Percentiles rank a stretch among this genome's conserved stretches.
Evolutionary conservation across 352 stramenopile genomes (phyloP).

Genomic region (Globisporangium nodosum): DNA sequence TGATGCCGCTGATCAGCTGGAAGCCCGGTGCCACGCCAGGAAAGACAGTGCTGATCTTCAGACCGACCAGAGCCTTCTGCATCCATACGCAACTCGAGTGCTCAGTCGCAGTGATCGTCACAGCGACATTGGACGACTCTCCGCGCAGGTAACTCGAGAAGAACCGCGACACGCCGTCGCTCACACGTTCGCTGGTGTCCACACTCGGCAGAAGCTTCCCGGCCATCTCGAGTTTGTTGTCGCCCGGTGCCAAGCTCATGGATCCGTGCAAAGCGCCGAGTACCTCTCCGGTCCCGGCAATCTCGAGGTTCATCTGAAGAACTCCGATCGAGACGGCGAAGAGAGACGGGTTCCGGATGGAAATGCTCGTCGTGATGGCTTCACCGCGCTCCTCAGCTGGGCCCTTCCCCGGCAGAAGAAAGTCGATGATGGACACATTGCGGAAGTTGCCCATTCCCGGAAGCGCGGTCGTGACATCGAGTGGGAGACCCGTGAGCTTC

Average conservation of each 20-base stretch:
- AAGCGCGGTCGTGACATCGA: constrained; percentile 35
- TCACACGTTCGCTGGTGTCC: constrained; percentile 40
- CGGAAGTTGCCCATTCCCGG: constrained; percentile 62
- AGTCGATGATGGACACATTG: constrained; percentile 53
- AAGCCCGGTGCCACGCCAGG: constrained; percentile 52
- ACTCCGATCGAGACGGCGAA: constrained; percentile 62
- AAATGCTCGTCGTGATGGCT: constrained; percentile 49
- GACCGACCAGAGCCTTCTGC: constrained; percentile 44
- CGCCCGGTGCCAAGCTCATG: constrained; percentile 51
- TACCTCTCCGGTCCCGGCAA: constrained; percentile 28
- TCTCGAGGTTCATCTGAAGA: constrained; percentile 45
- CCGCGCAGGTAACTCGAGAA: constrained; percentile 68
- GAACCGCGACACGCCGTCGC: constrained; percentile 41
- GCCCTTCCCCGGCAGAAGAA: constrained; percentile 46
- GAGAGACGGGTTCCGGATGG: constrained; percentile 65
- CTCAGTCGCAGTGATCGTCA: constrained; percentile 43
- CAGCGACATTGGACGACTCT: constrained; percentile 42
- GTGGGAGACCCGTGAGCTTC: constrained; percentile 40
- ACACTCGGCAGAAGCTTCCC: constrained; percentile 40
- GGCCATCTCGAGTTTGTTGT: constrained; percentile 41
- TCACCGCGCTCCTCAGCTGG: constrained; percentile 30
- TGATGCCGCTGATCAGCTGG: constrained; percentile 55
- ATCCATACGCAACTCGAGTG: constrained; percentile 60
- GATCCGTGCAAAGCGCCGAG: constrained; percentile 41
- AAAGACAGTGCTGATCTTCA: constrained; percentile 60